Conservation (phyloP, 2,329 filamentous ascomycete species). For the Didymella pinodella region DNA sequence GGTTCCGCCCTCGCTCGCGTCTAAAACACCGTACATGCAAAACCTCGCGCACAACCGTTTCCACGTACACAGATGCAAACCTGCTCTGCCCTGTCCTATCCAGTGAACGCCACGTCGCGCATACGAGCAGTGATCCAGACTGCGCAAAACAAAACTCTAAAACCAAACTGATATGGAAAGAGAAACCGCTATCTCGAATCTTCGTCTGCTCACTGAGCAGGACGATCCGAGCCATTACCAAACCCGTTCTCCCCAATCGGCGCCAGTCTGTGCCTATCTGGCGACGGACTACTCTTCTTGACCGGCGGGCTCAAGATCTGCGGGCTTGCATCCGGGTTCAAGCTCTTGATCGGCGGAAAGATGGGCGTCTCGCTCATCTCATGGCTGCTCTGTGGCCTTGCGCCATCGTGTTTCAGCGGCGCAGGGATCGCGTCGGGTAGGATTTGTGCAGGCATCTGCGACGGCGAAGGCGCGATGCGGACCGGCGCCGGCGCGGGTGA, state of each 20-base stretch:
- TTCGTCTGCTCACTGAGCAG: not conserved
- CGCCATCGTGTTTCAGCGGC: conserved; percentile 57
- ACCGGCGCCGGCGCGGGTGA: conserved; percentile 40
- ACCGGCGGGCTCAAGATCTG: conserved; percentile 68
- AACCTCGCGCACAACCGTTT: not conserved
- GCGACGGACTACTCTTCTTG: conserved; percentile 55
- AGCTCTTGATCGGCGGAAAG: conserved; percentile 64
- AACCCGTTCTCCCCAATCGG: conserved; percentile 13
- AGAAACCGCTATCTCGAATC: not conserved
- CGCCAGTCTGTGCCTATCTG: conserved; percentile 27
- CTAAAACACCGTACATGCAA: conserved; percentile 7
- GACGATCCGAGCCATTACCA: not conserved
- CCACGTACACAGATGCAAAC: too few relatives aligned
- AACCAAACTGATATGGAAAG: not conserved
- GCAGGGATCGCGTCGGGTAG: conserved; percentile 51
- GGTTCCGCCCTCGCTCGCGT: not conserved
- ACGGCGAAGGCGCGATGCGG: conserved; percentile 40
- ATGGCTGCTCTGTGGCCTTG: conserved; percentile 44
- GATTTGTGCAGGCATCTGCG: conserved; percentile 45
- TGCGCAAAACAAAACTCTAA: not conserved
- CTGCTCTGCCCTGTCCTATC: not conserved
- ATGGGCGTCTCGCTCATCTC: conserved; percentile 54
- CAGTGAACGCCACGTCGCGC: conserved; percentile 5
- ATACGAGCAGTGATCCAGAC: conserved; percentile 2
- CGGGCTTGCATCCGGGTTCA: conserved; percentile 66